Evolutionary conservation across 257 asterid species (phyloP), one percentile per base, ranked within the genome.

Genomic region (Solanum infundibuliforme): DNA sequence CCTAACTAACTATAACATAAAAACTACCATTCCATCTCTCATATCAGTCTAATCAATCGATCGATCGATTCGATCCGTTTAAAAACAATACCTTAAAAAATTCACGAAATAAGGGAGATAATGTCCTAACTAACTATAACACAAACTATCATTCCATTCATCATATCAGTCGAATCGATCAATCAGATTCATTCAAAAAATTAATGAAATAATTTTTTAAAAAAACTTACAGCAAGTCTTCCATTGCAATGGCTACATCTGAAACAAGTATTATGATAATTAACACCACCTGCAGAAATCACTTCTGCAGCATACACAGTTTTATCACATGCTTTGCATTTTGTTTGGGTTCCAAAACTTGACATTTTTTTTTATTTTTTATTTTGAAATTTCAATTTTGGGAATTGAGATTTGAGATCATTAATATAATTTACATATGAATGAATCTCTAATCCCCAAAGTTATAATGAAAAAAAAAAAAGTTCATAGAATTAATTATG

Each of bases 321-420:
- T 88, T 93, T 90, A 39, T 93, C 95, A 72, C 97, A 94, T 52
- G 94, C 92, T 89, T 91, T 93, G 90, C 97, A 94, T 90, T 94
- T 94, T 41, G 88, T 86, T 41, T 66, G 84, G 14, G 89, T 82
- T 41, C 91, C 90, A 55, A 60, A 76, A 36, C 82, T 79, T 41
- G 90, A 76, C 91, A 86, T 90, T 48, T 32, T 35, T 35, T 76
- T 12, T 23, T 11, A 31, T n/a, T 12, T 3, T 38, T 13, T 25
- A 52, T 2, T 83, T 38, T 86, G 88, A 5, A 65, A 23, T 90
- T 88, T 90, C 87, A 5, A 65, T 91, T 91, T 89, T 81, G 91
- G 71, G 68, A 85, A 43, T 86, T 31, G 38, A 38, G 77, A 85
- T 66, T 85, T 66, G 87, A 66, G 38, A 85, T 71, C 29, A 66